Evolutionary conservation across 495 filamentous ascomycete species (phyloP), one percentile per base, ranked within the genome.

Genomic region (Penicillium robsamsonii): DNA sequence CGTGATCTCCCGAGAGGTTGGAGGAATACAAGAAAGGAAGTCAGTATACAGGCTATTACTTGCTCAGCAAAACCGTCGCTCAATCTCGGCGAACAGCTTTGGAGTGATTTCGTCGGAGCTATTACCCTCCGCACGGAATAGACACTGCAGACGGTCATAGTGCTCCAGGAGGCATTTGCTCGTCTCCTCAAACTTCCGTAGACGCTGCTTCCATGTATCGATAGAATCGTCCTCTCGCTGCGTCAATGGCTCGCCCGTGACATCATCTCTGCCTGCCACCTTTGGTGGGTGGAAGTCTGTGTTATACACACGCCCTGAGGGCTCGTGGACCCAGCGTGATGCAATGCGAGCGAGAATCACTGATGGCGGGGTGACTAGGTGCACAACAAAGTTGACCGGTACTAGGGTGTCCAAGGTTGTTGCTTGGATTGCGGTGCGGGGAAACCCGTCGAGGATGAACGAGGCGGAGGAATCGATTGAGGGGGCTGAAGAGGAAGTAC

Each of bases 371-470:
- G 75, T 79, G 47, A 77, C 54, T 41, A 78, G 64, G 31, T 77
- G 75, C 47, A 96, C 86, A 59, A 90, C 94, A 57, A 96, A 82
- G 73, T 98, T 98, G 61, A 98, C 91, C 3, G 91, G 89, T 33
- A 98, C 83, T 12, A 96, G 77, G 8, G 75, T 73, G 65, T 94
- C 92, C 24, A 98, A 74, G 40, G 83, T 84, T 43, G 74, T 61
- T 12, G 94, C 94, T 73, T 98, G 94, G 2, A 75, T 55, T 2
- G 87, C 85, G 17, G 91, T 98, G 57, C 94, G 88, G 5, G 94
- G 94, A 72, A 97, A 98, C 20, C 94, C 94, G 68, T 98, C 94
- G 46, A 98, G 87, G 58, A 98, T 85, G 70, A 97, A 98, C 15
- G 90, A 96, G 20, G 92, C 89, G 12, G 82, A 75, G 0, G 94